Percentiles rank a stretch among this genome's conserved stretches.
Evolutionary conservation across 176 grass and related monocot species (phyloP).

Genomic region (Alopecurus myosuroides): DNA sequence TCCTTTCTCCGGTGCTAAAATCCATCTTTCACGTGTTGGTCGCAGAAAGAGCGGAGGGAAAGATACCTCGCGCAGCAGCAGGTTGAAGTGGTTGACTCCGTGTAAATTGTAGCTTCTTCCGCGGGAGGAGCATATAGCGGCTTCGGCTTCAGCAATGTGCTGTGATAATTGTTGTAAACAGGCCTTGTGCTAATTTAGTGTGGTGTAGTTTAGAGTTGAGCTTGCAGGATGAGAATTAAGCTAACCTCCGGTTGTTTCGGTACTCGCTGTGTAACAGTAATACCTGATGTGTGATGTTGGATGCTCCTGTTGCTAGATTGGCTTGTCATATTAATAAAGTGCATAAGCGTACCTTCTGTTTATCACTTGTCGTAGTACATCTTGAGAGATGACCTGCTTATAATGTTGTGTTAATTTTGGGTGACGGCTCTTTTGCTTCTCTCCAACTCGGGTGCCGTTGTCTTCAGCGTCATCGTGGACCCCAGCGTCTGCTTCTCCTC

Average conservation of each 20-base stretch:
- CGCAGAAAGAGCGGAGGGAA: slow-evolving; percentile 91
- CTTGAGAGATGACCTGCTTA: slow-evolving; percentile 8
- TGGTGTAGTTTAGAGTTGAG: slow-evolving; percentile 37
- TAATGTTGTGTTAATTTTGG: not conserved
- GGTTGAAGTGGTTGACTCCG: slow-evolving; percentile 73
- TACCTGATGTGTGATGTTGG: slow-evolving; percentile 30
- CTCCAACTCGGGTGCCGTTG: too few species aligned
- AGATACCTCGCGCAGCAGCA: slow-evolving; percentile 85
- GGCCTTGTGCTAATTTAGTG: slow-evolving; percentile 27
- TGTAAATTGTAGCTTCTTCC: slow-evolving; percentile 53
- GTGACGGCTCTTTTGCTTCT: not conserved
- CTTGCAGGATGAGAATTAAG: slow-evolving; percentile 42
- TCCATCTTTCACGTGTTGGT: not conserved
- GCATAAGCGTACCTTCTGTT: slow-evolving; percentile 22
- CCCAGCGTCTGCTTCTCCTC: too few species aligned
- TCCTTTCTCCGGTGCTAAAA: slow-evolving; percentile 7
- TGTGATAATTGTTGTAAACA: slow-evolving; percentile 38
- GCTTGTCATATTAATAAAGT: slow-evolving; percentile 34
- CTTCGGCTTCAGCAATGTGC: slow-evolving; percentile 28
- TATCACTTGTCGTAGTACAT: not conserved
- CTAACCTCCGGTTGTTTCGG: slow-evolving; percentile 59
- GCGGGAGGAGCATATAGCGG: not conserved
- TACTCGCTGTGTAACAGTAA: slow-evolving; percentile 52
- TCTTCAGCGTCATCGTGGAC: too few species aligned
- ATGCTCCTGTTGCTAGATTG: slow-evolving; percentile 24